These are phyloP conservation scores for Oidiodendron maius DNA, from an alignment of 495 filamentous ascomycete genomes.

Conservation along the genomic window DNA sequence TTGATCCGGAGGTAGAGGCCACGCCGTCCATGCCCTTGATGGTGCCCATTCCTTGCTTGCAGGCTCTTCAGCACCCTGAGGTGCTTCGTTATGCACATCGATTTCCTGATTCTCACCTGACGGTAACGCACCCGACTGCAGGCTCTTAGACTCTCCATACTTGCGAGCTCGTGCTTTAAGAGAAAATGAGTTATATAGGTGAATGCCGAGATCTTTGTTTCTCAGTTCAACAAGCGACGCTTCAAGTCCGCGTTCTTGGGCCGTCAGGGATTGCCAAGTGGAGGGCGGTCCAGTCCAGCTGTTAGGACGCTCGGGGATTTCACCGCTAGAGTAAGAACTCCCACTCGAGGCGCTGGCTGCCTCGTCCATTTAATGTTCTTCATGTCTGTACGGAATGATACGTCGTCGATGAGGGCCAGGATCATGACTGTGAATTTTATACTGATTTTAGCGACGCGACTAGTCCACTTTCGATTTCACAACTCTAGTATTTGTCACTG, in stretches of 20 bases:
- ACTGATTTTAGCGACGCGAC: background rate
- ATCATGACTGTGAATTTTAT: too few species aligned
- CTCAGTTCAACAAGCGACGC: constrained; percentile 49
- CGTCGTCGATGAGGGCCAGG: too few species aligned
- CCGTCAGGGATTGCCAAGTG: constrained; percentile 57
- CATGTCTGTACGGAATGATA: background rate
- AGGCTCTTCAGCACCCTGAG: constrained; percentile 12
- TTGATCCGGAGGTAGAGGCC: constrained; percentile 57
- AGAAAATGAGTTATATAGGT: constrained; percentile 69
- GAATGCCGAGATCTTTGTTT: constrained; percentile 59
- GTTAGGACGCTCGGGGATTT: constrained; percentile 28
- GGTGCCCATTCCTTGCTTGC: constrained; percentile 35
- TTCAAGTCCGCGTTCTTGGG: constrained; percentile 50
- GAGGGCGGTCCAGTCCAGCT: constrained; percentile 46
- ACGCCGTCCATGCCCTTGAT: constrained; percentile 64
- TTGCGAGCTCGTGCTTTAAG: constrained; percentile 41
- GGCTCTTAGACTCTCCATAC: constrained; percentile 7
- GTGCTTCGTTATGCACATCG: background rate
- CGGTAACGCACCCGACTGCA: background rate
- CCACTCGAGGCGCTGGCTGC: background rate
- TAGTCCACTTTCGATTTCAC: background rate
- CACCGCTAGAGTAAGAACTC: background rate
- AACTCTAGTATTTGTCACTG: background rate
- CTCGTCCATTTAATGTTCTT: background rate
- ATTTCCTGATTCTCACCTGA: background rate